Evolutionary conservation across 768 basidiomycete genomes (phyloP), one percentile per base, ranked within the genome.

Genomic region (Goffeauzyma gilvescens): DNA sequence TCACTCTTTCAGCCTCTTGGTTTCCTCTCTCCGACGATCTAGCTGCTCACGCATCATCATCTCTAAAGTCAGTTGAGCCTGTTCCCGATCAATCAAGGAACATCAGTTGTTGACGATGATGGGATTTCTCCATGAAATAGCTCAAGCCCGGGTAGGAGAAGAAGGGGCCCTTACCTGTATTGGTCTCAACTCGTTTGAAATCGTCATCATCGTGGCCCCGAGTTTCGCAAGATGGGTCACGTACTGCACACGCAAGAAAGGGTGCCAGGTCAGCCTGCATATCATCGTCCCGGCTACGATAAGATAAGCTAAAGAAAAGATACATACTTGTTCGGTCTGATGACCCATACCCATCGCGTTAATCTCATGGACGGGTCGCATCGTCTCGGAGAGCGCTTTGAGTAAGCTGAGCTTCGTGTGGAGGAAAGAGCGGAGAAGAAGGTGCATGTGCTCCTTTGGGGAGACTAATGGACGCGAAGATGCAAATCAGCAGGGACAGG

Each of bases 321-420:
- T 1, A 22, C 44, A 32, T 13, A 45, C 44, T 12, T 37, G 38
- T 24, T 45, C 44, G 15, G 38, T 38, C 40, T 45, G 38, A 20
- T 39, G 26, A n/a, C 31, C 30, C 17, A 41, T 33, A 13, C 44
- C 36, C 15, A 32, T 39, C 23, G 25, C 23, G 18, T 39, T 25
- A 20, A 45, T 32, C 2, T 27, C 36, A 20, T 45, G 32, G 20
- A 31, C 38, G 13, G 44, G 44, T 8, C 44, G 38, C 20, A 45
- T 23, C 25, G 37, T 45, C 23, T 40, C 40, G 1, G 44, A 39
- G 33, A 39, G 38, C n/a, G 44, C 32, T 33, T 39, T 33, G 13
- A 45, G 26, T 1, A 45, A 25, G 15, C 40, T 39, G 32, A 45
- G 44, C 20, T 45, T 45, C 5, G 44, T 45, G 18, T 45, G 44